phyloP scores from a whole-genome alignment of 1,284 basidiomycete genomes.

The Ceratobasidium sp. region DNA sequence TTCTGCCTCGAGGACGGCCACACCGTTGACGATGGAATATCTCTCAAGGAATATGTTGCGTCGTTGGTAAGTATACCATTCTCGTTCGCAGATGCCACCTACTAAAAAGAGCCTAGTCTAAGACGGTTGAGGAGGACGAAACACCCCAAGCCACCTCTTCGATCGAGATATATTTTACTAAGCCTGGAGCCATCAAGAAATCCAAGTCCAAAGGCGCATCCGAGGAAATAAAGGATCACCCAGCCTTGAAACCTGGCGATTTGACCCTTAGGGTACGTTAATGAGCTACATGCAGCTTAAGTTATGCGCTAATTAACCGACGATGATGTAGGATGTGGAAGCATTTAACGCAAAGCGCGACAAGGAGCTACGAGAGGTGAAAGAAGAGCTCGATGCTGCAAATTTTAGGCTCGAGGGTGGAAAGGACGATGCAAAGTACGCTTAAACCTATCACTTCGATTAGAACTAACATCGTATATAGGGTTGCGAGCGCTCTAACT shows the following conservation, averaged over 20 bases:
- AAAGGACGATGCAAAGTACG: slow-evolving; percentile 2
- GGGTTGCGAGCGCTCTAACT: background rate
- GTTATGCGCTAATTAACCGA: too few species aligned
- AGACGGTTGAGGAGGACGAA: background rate
- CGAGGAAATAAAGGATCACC: background rate
- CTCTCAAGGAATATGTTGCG: slow-evolving; percentile 2
- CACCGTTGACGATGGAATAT: background rate
- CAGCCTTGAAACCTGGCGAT: too few species aligned
- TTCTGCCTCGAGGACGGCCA: slow-evolving; percentile 9
- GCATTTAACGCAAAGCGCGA: background rate
- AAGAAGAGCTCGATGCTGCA: background rate
- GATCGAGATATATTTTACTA: slow-evolving; percentile 11
- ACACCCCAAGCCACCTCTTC: background rate
- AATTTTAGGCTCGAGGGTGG: background rate
- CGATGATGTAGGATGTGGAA: background rate
- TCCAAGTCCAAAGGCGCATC: background rate
- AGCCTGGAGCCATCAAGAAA: background rate
- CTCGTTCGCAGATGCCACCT: background rate
- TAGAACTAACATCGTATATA: background rate
- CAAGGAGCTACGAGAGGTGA: background rate
- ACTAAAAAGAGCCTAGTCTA: background rate
- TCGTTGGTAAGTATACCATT: background rate
- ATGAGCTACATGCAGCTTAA: too few species aligned
- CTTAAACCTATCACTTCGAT: background rate
- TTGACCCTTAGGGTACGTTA: background rate